Evolutionary conservation across 2,329 filamentous ascomycete genomes (phyloP), one percentile per base, ranked within the genome.

Genomic region (Sporothrix euskadiensis): DNA sequence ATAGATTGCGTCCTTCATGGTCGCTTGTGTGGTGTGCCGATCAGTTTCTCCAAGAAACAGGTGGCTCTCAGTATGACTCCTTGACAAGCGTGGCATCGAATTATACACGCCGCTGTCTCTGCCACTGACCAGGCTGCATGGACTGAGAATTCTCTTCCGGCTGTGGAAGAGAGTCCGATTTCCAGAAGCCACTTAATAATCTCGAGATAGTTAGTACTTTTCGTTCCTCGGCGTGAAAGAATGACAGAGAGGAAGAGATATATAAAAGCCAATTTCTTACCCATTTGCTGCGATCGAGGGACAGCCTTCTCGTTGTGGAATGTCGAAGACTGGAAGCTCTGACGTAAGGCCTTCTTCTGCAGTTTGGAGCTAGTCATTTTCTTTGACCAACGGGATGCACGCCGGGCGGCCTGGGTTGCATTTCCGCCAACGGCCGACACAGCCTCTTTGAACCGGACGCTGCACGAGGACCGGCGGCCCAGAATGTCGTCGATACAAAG

Each of bases 401-500:
- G 49, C 41, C 41, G 70, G 30, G 73, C 59, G 5, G 59, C 52
- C 22, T 59, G 54, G 30, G 69, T 41, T 10, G 72, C 72, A 57
- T 59, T 59, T 10, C 61, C 72, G 9, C 69, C 52, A 22, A 73
- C 56, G 1, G 66, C 22, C n/a, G 72, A 14, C 1, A 63, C 22
- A 3, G 63, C 73, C 16, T 56, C 69, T 2, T 56, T 66, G 41
- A 74, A 56, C 22, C 69, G 54, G 4, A 47, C 54, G 44, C 41
- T 69, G 44, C 70, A 69, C 26, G 73, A 54, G 4, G 73, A 71
- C n/a, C 44, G 52, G 9, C n/a, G 44, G 14, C 72, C 69, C n/a
- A 30, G 9, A 30, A 71, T 75, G 8, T 73, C 72, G n/a, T 72
- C 72, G 7, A 69, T 54, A 9, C 14, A 41, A 10, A 73, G 22